Base-by-base conservation (phyloP, 1,284 basidiomycete genomes). In the Heimioporus retisporus region DNA sequence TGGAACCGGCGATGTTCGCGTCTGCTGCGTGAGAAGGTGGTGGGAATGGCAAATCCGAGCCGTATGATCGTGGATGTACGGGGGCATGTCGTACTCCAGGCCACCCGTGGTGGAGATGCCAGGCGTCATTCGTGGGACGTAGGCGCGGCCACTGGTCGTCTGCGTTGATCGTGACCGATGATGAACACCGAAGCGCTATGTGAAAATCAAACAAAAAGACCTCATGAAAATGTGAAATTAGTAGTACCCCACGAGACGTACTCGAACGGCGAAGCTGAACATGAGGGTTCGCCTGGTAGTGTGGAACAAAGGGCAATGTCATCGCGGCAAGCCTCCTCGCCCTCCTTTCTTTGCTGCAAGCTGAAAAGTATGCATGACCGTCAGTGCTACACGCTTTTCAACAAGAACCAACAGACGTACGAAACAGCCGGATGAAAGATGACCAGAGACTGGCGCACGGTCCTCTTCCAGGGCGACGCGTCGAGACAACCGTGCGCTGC, bases 181-280 rank as follows among this genome's bases (percentile, higher is more conserved):
- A 69, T 60, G 54, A 66, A 62, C 62, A 69, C 64, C 61, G 68
- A 69, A 64, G 72, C 69, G 70, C 74, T 65, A 63, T 51, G 43
- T 18, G 21, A 48, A 48, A 19, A 19, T 14, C 28, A 48, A 48
- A 48, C 46, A n/a, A 19, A 18, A 18, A 31, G 53, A 35, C 35
- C 35, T 35, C 35, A 35, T 35, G 6, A 35, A 35, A 14, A n/a
- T 16, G 25, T 28, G 16, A 54, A 28, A 31, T 31, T 11, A 54
- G 16, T n/a, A 54, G 16, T 28, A 18, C 53, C 8, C 53, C 16
- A 54, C 35, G 35, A 31, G 58, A 78, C 83, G 69, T 69, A 84
- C 84, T 78, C 23, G 80, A 74, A 70, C 84, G 84, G 56, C 71
- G 66, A 8, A 81, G 77, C 31, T 73, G 69, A 3, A 82, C 75